Evolutionary conservation across 2,329 filamentous ascomycete species (phyloP), one percentile per base, ranked within the genome.

Genomic region (Calonectria hawksworthii): DNA sequence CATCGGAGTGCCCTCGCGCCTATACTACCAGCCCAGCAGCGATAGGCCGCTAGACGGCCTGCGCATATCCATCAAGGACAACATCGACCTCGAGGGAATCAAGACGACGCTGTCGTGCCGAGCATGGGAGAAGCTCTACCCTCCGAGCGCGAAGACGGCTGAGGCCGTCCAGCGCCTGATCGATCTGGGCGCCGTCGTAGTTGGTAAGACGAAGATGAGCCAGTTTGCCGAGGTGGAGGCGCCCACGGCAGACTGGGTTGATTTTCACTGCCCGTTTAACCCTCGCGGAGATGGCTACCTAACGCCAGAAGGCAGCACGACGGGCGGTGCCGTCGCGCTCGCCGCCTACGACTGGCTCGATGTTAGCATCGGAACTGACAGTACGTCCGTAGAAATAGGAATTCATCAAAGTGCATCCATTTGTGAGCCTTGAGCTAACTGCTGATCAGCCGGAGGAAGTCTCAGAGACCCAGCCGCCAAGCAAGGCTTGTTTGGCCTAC

Each of bases 101-200:
- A 86, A 86, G 36, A 92, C 88, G 0, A 86, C 86, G 10, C 86
- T 87, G 56, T 90, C 90, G 1, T 92, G 89, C 67, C 85, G 89
- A 56, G 89, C 91, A 3, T 93, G 88, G 83, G 89, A 88, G 63
- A 83, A 88, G 73, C 83, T 92, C 3, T 90, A 91, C 70, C 85
- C 86, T 4, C 81, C 87, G 2, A 85, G 85, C 0, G 87, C 86
- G 5, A 81, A 79, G 4, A 92, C 89, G 3, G 89, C 88, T 0
- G 80, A 87, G 0, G 84, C 88, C 1, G 85, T 93, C 0, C 89
- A 92, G 75, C 86, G 87, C 5, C 83, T 93, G 4, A 87, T 93
- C 30, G 87, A 92, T 75, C 86, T 88, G 3, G 92, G 92, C 4
- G 91, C 89, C 0, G 80, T 88, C 4, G 78, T 89, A 7, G 82